Conservation (phyloP, 2,329 filamentous ascomycete species). For the Ceratocystis diversiconidia region DNA sequence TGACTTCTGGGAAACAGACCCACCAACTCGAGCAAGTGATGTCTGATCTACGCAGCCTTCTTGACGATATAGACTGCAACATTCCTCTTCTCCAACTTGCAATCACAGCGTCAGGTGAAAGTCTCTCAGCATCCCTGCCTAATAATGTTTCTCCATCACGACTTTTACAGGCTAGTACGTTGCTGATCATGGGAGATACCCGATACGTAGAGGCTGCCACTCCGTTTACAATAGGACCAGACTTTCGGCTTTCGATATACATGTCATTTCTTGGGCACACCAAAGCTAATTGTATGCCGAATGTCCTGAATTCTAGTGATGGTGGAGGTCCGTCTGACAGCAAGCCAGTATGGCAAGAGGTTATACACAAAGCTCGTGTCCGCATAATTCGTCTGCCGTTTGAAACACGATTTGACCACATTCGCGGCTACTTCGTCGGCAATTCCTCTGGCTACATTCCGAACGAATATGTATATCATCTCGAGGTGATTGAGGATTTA, state of each 20-base stretch:
- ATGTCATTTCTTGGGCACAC: conserved; percentile 85
- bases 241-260: conserved; percentile 77
- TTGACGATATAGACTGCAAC: conserved; percentile 73
- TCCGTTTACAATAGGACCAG: conserved; percentile 68
- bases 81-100: conserved; percentile 86
- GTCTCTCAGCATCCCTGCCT: conserved; percentile 63
- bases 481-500: conserved; percentile 71
- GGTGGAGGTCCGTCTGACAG: conserved; percentile 22
- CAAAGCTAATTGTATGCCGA: background rate
- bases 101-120: conserved; percentile 86
- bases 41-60: conserved; percentile 56
- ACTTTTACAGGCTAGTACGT: conserved; percentile 80
- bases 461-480: conserved; percentile 57
- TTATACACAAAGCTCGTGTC: conserved; percentile 81
- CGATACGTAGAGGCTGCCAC: conserved; percentile 54
- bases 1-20: conserved; percentile 35
- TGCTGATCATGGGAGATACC: conserved; percentile 73
- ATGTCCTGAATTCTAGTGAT: background rate
- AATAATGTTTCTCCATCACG: conserved; percentile 79
- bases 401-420: conserved; percentile 5
- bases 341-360: conserved; percentile 82
- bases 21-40: conserved; percentile 49
- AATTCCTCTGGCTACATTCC: conserved; percentile 4
- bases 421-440: background rate
- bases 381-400: conserved; percentile 58